phyloP scores from a whole-genome alignment of 192 early-diverging fungal genomes.

The Umbelopsis isabellina region DNA sequence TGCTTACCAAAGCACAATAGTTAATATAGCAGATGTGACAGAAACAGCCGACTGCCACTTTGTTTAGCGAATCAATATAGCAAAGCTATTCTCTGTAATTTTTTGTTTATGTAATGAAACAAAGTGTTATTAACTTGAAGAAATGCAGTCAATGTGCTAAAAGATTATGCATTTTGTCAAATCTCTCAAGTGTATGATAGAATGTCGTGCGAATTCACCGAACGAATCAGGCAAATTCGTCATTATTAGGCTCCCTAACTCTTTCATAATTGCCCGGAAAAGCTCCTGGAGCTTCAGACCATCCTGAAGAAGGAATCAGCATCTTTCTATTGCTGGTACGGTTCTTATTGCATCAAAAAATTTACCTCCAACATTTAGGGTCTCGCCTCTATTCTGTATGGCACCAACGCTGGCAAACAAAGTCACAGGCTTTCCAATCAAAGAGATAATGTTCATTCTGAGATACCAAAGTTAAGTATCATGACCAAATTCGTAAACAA shows the following conservation, averaged over 20 bases:
- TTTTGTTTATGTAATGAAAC: background rate
- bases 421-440: slow-evolving; percentile 50
- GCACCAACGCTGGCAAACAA: slow-evolving; percentile 50
- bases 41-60: too few species aligned
- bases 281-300: slow-evolving; percentile 37
- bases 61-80: too few species aligned
- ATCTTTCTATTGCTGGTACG: background rate
- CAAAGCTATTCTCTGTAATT: too few species aligned
- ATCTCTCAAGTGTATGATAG: background rate
- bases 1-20: slow-evolving; percentile 4
- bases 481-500: background rate
- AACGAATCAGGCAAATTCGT: slow-evolving; percentile 23
- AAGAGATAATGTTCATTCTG: slow-evolving; percentile 44
- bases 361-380: slow-evolving; percentile 40
- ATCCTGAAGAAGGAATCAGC: background rate
- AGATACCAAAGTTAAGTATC: slow-evolving; percentile 16
- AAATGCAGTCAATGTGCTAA: too few species aligned
- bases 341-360: background rate
- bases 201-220: background rate
- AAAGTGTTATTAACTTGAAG: background rate
- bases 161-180: background rate
- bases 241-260: slow-evolving; percentile 30
- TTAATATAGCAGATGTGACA: background rate
- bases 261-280: slow-evolving; percentile 32
- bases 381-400: slow-evolving; percentile 52